A percentile compares a stretch with the other conserved stretches of the same genome.
Evolutionary conservation across 306 rosid genomes (phyloP).

Genomic region (Alnus rubra): DNA sequence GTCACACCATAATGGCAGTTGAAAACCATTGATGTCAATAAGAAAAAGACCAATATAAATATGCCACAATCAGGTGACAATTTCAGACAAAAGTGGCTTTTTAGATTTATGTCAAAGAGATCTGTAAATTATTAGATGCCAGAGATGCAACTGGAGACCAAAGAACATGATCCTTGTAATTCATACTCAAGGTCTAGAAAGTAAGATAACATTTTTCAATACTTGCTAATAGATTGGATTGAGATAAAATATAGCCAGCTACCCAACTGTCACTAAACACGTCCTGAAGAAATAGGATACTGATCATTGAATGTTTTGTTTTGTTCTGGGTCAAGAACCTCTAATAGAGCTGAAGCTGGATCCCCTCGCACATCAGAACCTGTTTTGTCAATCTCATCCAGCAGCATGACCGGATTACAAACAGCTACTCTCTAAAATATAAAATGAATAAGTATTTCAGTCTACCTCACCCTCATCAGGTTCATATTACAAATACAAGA

Average conservation of each 20-base stretch:
- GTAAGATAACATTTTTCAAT: background rate
- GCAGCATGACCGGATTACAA: conserved; percentile 92
- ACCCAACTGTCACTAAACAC: background rate
- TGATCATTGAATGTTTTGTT: conserved; percentile 89
- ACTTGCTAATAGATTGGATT: background rate
- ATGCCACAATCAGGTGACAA: conserved; percentile 21
- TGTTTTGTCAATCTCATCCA: conserved; percentile 96
- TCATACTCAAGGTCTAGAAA: background rate
- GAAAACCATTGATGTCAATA: background rate
- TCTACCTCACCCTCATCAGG: background rate
- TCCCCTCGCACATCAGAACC: conserved; percentile 97
- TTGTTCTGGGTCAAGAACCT: conserved; percentile 98
- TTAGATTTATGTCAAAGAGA: background rate
- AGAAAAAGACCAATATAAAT: background rate
- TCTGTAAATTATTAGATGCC: background rate
- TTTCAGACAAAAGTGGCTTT: background rate
- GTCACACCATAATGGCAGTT: background rate
- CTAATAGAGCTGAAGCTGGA: conserved; percentile 96
- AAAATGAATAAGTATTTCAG: conserved; percentile 27
- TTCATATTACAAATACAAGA: background rate
- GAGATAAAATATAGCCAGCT: background rate
- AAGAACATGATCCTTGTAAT: background rate
- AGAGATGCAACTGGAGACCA: background rate
- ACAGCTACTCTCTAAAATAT: conserved; percentile 69
- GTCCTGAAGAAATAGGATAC: conserved; percentile 66